Evolutionary conservation across 768 basidiomycete genomes (phyloP).

Genomic region (Calocybe indica): DNA sequence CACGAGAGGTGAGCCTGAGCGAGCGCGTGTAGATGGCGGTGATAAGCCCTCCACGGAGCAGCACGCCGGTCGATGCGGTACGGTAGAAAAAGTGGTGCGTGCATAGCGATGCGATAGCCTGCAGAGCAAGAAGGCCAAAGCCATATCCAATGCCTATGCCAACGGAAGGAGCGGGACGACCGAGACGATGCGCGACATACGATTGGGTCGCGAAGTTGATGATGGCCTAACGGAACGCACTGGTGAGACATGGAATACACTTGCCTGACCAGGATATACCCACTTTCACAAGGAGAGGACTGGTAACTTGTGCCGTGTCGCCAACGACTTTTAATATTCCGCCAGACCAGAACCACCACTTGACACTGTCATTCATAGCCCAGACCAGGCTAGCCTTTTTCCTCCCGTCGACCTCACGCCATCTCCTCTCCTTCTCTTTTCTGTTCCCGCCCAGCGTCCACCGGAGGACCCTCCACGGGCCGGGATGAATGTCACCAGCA

Average conservation of each 20-base stretch:
- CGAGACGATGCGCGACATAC: slow-evolving; percentile 39
- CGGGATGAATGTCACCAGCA: slow-evolving; percentile 56
- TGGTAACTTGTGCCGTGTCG: slow-evolving; percentile 68
- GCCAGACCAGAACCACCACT: slow-evolving; percentile 73
- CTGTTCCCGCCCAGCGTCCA: slow-evolving; percentile 57
- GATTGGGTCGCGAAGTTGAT: slow-evolving; percentile 66
- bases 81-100: slow-evolving; percentile 85
- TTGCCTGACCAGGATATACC: slow-evolving; percentile 3
- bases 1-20: slow-evolving; percentile 69
- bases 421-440: slow-evolving; percentile 50
- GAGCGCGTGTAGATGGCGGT: slow-evolving; percentile 80
- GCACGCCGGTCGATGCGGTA: slow-evolving; percentile 65
- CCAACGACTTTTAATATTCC: slow-evolving; percentile 56
- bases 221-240: slow-evolving; percentile 40
- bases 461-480: slow-evolving; percentile 43
- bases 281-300: slow-evolving; percentile 76
- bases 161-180: slow-evolving; percentile 30
- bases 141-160: slow-evolving; percentile 69
- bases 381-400: slow-evolving; percentile 54
- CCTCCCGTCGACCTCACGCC: slow-evolving; percentile 61
- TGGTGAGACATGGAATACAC: too few relatives aligned
- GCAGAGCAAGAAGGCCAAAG: slow-evolving; percentile 63
- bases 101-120: slow-evolving; percentile 59
- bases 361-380: slow-evolving; percentile 74
- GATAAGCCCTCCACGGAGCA: slow-evolving; percentile 80